Conservation (phyloP, 2,329 filamentous ascomycete genomes). For the Colletotrichum gigasporum region DNA sequence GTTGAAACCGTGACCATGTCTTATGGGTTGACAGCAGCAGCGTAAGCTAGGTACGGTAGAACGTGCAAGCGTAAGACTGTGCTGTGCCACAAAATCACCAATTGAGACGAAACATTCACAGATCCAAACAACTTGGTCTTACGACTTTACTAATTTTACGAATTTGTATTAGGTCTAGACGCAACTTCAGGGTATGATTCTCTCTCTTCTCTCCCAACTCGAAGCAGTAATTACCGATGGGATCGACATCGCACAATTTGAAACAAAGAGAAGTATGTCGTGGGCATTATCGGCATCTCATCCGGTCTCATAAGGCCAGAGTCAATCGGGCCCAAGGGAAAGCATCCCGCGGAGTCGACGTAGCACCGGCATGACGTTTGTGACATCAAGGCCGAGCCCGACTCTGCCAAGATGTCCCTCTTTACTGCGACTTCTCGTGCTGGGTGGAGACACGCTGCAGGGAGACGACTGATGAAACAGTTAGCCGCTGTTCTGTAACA, state of each 20-base stretch:
- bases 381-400: not conserved
- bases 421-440: constrained; percentile 86
- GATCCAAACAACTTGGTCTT: not conserved
- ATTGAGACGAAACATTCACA: too few relatives aligned
- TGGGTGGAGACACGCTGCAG: constrained; percentile 91
- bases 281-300: constrained; percentile 11
- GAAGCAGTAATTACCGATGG: constrained; percentile 32
- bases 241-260: constrained; percentile 32
- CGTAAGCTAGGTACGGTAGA: too few relatives aligned
- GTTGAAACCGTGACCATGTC: not conserved
- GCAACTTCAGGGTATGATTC: constrained; percentile 26
- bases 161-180: constrained; percentile 32
- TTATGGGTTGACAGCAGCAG: not conserved
- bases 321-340: constrained; percentile 21
- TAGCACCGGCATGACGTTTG: not conserved
- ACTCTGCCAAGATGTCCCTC: constrained; percentile 1
- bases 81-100: not conserved
- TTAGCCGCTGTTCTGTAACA: constrained; percentile 53
- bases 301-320: constrained; percentile 28
- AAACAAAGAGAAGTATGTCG: constrained; percentile 29
- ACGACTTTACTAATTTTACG: constrained; percentile 19
- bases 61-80: too few relatives aligned
- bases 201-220: constrained; percentile 15
- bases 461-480: constrained; percentile 73
- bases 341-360: constrained; percentile 11